Conservation (phyloP, 352 stramenopile genomes). For the Saprolegnia diclina region DNA sequence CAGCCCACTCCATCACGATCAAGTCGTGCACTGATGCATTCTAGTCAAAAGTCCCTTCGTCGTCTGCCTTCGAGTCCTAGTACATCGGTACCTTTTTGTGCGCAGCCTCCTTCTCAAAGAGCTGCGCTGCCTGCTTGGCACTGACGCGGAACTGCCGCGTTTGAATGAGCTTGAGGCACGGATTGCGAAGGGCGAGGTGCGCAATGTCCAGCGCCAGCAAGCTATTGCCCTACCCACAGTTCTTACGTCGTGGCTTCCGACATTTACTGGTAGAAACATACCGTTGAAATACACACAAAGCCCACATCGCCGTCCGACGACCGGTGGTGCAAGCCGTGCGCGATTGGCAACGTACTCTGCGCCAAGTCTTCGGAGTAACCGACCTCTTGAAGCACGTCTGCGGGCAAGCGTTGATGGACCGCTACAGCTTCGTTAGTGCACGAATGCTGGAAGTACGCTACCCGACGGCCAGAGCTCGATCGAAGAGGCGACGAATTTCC, state of each 20-base stretch:
- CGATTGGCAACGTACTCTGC: conserved; percentile 2
- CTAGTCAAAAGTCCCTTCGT: background rate
- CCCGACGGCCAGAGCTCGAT: background rate
- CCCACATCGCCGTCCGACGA: conserved; percentile 11
- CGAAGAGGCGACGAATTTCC: background rate
- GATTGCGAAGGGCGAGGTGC: background rate
- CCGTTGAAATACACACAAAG: conserved; percentile 21
- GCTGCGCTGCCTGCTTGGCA: background rate
- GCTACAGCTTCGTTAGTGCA: background rate
- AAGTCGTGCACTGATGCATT: conserved; percentile 4
- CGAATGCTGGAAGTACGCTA: background rate
- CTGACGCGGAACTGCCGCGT: conserved; percentile 20
- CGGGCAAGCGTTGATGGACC: conserved; percentile 12
- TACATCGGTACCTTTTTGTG: conserved; percentile 17
- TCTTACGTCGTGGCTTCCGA: background rate
- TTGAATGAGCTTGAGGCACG: conserved; percentile 13
- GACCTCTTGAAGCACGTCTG: conserved; percentile 9
- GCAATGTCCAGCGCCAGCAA: conserved; percentile 14
- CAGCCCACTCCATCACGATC: conserved; percentile 24
- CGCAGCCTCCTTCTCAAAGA: conserved; percentile 14
- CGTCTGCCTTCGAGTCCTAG: background rate
- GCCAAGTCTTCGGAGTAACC: conserved; percentile 5
- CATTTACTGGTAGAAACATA: background rate
- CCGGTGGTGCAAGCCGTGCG: conserved; percentile 7
- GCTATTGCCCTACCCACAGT: conserved; percentile 5